phyloP scores from a whole-genome alignment of 1,139 yeast species.

The Magnusiomyces magnusii region DNA sequence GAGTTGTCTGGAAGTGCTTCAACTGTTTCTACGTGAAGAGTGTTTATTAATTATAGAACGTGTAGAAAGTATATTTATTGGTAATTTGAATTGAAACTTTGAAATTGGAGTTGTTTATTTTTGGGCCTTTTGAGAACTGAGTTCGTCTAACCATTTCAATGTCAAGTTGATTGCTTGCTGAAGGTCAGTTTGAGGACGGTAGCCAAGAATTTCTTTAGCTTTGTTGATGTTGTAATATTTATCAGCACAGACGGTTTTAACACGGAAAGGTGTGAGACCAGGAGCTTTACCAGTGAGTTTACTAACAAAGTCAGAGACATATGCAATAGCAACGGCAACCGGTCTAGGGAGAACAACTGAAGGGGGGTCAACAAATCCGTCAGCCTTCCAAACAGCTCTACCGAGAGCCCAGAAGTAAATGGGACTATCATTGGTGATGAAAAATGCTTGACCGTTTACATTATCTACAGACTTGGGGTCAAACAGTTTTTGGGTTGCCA shows the following conservation, averaged over 20 bases:
- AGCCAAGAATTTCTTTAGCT: constrained; percentile 72
- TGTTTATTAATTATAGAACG: neutral
- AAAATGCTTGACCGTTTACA: constrained; percentile 81
- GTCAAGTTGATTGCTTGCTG: constrained; percentile 80
- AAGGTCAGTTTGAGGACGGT: constrained; percentile 69
- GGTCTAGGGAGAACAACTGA: constrained; percentile 65
- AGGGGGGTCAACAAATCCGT: constrained; percentile 68
- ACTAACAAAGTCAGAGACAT: constrained; percentile 65
- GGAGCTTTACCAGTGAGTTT: constrained; percentile 71
- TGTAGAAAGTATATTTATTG: neutral
- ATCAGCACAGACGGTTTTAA: constrained; percentile 85
- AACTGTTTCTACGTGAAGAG: neutral
- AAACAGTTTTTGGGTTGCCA: constrained; percentile 75
- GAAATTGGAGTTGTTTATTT: neutral
- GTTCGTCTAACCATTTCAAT: constrained; percentile 82
- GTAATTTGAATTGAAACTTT: neutral
- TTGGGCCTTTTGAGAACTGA: constrained; percentile 25
- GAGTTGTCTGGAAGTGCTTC: constrained; percentile 12
- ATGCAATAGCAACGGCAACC: constrained; percentile 73
- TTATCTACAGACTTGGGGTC: constrained; percentile 34
- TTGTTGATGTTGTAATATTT: constrained; percentile 89
- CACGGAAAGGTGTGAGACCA: constrained; percentile 94
- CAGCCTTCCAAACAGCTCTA: constrained; percentile 94
- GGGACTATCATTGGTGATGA: constrained; percentile 90
- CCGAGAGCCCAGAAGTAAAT: constrained; percentile 97